Evolutionary conservation across 306 rosid species (phyloP).

Genomic region (Vicia villosa): DNA sequence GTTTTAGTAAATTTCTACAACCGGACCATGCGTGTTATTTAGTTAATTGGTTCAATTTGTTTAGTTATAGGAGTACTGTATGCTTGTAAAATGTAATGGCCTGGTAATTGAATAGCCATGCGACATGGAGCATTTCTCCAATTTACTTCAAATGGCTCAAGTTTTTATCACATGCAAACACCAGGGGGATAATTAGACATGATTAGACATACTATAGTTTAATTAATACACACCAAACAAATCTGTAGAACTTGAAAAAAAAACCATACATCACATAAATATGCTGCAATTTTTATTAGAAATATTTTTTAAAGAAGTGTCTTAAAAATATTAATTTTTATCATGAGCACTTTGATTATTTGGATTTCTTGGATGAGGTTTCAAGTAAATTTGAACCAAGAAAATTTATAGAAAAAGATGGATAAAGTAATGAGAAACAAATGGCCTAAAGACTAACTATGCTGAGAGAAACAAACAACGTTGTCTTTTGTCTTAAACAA

Average conservation of each 20-base stretch:
- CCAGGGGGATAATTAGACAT: too few species aligned
- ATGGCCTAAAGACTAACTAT: constrained; percentile 36
- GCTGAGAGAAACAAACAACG: constrained; percentile 5
- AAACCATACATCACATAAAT: too few species aligned
- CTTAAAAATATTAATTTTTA: neutral
- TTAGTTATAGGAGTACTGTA: constrained; percentile 3
- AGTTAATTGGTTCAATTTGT: constrained; percentile 1
- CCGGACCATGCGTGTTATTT: neutral
- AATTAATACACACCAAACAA: too few species aligned
- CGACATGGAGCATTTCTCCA: neutral
- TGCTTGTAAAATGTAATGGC: constrained; percentile 16
- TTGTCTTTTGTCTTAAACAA: neutral
- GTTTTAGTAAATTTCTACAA: too few species aligned
- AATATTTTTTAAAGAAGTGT: neutral
- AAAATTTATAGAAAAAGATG: constrained; percentile 25
- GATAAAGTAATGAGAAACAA: constrained; percentile 50
- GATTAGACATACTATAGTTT: neutral
- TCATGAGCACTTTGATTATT: neutral
- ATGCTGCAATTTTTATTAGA: too few species aligned
- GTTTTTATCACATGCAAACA: constrained; percentile 9
- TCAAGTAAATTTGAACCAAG: constrained; percentile 34
- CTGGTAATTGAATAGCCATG: constrained; percentile 4
- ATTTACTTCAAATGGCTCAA: neutral
- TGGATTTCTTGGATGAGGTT: constrained; percentile 25
- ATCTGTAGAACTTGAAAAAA: too few species aligned